Evolutionary conservation across 2,329 filamentous ascomycete species (phyloP).

Genomic region (Phaeosphaeria sp.): DNA sequence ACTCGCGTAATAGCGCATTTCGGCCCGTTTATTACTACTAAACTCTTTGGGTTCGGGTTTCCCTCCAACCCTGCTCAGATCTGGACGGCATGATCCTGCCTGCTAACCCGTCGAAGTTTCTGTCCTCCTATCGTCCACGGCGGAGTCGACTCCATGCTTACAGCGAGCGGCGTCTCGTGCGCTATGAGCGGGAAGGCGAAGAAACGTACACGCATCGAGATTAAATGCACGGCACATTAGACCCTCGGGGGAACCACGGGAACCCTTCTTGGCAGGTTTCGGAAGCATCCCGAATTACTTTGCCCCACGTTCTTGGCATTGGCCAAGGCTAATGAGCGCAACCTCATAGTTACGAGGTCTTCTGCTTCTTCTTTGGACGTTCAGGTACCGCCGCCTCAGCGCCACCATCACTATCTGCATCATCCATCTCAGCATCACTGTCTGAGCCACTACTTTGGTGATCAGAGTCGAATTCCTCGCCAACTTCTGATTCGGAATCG

Average conservation of each 20-base stretch:
- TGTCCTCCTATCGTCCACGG: slow-evolving; percentile 16
- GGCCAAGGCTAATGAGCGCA: background rate
- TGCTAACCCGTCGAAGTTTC: slow-evolving; percentile 20
- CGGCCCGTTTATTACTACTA: slow-evolving; percentile 32
- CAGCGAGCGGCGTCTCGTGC: slow-evolving; percentile 7
- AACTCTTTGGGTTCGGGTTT: slow-evolving; percentile 11
- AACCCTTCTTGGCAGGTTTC: background rate
- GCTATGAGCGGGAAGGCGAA: slow-evolving; percentile 10
- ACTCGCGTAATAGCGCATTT: slow-evolving; percentile 21
- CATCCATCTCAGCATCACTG: slow-evolving; percentile 69
- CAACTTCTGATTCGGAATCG: slow-evolving; percentile 91
- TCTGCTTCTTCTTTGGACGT: slow-evolving; percentile 70
- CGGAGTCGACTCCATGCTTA: slow-evolving; percentile 25
- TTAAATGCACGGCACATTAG: slow-evolving; percentile 22
- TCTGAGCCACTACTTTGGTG: slow-evolving; percentile 84
- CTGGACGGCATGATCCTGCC: slow-evolving; percentile 19
- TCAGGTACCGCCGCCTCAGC: slow-evolving; percentile 58
- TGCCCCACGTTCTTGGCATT: background rate
- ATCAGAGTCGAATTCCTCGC: slow-evolving; percentile 91
- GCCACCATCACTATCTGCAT: slow-evolving; percentile 63
- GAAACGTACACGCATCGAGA: slow-evolving; percentile 29
- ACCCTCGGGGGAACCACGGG: slow-evolving; percentile 28
- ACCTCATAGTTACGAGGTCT: slow-evolving; percentile 49
- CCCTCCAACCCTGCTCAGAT: slow-evolving; percentile 22
- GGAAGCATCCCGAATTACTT: slow-evolving; percentile 23